Conservation (phyloP, 2,329 filamentous ascomycete species). For the Hypoxylon sp. region DNA sequence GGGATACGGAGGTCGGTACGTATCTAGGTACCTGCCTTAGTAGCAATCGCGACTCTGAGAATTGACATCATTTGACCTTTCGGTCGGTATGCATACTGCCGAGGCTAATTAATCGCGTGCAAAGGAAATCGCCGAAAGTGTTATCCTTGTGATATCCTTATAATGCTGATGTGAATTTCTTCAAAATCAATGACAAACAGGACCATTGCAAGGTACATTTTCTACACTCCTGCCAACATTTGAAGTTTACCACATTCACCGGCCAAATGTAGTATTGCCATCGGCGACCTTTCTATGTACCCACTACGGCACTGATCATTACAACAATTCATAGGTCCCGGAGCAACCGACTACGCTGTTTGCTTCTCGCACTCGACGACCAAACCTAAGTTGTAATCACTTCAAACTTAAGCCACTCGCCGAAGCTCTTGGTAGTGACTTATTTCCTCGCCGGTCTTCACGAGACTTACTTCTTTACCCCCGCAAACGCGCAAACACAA, state of each 20-base stretch:
- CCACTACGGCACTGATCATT: background rate
- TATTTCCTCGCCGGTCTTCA: background rate
- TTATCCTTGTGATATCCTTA: constrained; percentile 14
- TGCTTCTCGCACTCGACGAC: background rate
- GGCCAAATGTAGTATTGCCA: background rate
- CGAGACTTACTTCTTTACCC: background rate
- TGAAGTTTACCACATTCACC: background rate
- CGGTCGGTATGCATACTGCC: constrained; percentile 33
- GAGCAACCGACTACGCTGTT: background rate
- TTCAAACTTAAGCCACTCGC: background rate
- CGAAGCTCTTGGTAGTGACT: background rate
- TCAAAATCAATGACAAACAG: constrained; percentile 15
- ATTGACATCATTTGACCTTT: constrained; percentile 40
- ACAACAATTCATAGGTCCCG: background rate
- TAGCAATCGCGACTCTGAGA: constrained; percentile 10
- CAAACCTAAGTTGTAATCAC: background rate
- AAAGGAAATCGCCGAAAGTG: constrained; percentile 7
- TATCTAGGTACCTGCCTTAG: constrained; percentile 30
- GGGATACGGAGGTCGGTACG: constrained; percentile 8
- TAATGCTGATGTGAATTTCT: constrained; percentile 20
- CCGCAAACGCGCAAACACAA: background rate
- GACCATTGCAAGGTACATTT: background rate
- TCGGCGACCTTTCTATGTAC: background rate
- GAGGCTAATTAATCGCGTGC: constrained; percentile 36
- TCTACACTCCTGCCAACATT: background rate